Conservation (phyloP, 768 basidiomycete genomes). For the Lyophyllum semitale region DNA sequence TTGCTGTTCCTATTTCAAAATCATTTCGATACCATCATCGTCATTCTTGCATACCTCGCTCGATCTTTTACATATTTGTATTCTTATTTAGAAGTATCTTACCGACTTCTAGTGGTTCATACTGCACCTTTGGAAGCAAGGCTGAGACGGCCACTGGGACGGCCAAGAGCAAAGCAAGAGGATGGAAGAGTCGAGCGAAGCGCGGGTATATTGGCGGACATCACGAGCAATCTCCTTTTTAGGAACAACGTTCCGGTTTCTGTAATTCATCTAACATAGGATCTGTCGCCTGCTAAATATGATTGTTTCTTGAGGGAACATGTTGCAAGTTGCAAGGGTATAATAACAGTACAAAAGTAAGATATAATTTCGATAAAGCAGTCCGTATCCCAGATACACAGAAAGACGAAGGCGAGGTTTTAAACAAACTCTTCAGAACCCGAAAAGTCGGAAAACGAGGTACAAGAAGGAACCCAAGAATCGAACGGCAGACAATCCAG, state of each 20-base stretch:
- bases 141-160: too few relatives aligned
- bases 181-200: too few relatives aligned
- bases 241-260: too few relatives aligned
- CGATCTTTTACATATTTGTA: background rate
- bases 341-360: conserved; percentile 11
- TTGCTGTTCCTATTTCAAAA: background rate
- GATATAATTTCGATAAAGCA: background rate
- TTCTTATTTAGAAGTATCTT: background rate
- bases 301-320: background rate
- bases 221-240: too few relatives aligned
- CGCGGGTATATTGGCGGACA: too few relatives aligned
- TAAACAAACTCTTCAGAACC: conserved; percentile 39
- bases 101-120: background rate
- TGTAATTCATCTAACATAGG: too few relatives aligned
- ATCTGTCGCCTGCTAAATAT: too few relatives aligned
- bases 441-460: conserved; percentile 74
- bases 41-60: background rate
- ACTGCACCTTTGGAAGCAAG: too few relatives aligned
- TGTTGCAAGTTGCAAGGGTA: conserved; percentile 3
- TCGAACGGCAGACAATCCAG: conserved; percentile 78
- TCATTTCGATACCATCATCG: background rate
- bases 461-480: conserved; percentile 81
- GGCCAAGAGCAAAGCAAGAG: too few relatives aligned
- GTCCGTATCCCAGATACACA: background rate
- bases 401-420: conserved; percentile 4